Percentiles rank a stretch among this genome's conserved stretches.
Conservation (phyloP, 805 yeast genomes). For the Myxozyma nipponensis region DNA sequence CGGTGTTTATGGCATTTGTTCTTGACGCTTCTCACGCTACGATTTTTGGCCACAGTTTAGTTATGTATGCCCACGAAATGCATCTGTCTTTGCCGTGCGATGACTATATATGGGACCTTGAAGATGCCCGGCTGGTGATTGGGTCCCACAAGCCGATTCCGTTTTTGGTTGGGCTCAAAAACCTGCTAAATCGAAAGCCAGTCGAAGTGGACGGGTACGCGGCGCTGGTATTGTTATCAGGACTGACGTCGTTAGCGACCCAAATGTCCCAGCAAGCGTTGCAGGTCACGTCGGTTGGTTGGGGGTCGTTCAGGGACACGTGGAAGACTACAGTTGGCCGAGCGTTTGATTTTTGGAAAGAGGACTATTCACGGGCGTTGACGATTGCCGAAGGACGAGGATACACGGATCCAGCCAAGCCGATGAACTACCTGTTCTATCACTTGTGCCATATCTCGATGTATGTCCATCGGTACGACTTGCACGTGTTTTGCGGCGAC, state of each 20-base stretch:
- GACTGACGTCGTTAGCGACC: constrained; percentile 59
- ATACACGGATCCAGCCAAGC: not conserved
- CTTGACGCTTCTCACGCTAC: constrained; percentile 75
- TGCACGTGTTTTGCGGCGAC: constrained; percentile 74
- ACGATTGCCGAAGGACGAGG: constrained; percentile 10
- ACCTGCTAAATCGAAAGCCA: constrained; percentile 50
- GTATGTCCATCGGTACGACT: constrained; percentile 70
- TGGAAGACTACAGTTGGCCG: constrained; percentile 71
- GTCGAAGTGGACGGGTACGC: constrained; percentile 54
- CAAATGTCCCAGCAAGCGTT: constrained; percentile 70
- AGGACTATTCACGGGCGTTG: constrained; percentile 22
- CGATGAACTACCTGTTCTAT: constrained; percentile 6
- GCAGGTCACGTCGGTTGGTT: constrained; percentile 50
- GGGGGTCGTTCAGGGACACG: constrained; percentile 41
- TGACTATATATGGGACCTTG: constrained; percentile 53
- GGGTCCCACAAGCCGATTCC: constrained; percentile 33
- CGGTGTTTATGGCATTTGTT: constrained; percentile 77
- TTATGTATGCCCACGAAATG: constrained; percentile 56
- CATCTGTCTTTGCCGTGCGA: constrained; percentile 61
- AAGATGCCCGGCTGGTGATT: constrained; percentile 21
- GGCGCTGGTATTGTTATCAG: constrained; percentile 60
- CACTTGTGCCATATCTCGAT: constrained; percentile 33
- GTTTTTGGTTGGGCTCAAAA: constrained; percentile 57
- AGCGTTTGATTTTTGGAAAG: constrained; percentile 67
- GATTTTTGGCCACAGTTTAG: constrained; percentile 67